Percentiles rank a stretch among this genome's conserved stretches.
Conservation (phyloP, 345 rosid species). For the Citrus trifoliata region DNA sequence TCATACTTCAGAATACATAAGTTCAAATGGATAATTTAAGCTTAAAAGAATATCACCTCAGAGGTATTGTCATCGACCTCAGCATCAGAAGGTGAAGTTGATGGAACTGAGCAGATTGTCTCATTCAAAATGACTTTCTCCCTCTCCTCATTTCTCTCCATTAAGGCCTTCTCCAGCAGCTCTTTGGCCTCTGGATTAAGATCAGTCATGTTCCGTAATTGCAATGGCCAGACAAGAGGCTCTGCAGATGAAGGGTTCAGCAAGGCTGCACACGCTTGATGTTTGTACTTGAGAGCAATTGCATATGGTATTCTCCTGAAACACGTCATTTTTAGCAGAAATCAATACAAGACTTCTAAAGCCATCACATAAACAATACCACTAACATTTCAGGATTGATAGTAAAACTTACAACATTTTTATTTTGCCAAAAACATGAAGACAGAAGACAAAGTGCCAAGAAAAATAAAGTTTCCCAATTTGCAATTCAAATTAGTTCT, state of each 20-base stretch:
- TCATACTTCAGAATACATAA: not conserved
- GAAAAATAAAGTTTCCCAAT: not conserved
- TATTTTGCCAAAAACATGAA: not conserved
- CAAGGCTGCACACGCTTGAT: constrained; percentile 43
- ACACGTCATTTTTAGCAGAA: not conserved
- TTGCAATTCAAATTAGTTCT: not conserved
- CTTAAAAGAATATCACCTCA: constrained; percentile 25
- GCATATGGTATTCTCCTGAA: constrained; percentile 49
- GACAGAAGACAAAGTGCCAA: not conserved
- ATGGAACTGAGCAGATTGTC: constrained; percentile 21
- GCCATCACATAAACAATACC: not conserved
- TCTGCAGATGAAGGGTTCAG: constrained; percentile 45
- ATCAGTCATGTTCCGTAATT: constrained; percentile 38
- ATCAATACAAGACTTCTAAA: not conserved
- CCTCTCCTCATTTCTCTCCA: constrained; percentile 40
- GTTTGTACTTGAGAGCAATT: constrained; percentile 49
- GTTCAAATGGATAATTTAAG: not conserved
- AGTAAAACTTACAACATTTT: not conserved
- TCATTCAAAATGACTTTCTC: constrained; percentile 43
- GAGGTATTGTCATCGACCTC: constrained; percentile 29
- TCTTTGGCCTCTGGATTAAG: constrained; percentile 40
- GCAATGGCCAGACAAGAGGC: constrained; percentile 52
- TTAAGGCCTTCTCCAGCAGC: constrained; percentile 33
- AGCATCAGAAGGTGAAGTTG: constrained; percentile 31
- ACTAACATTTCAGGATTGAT: not conserved